Conservation (phyloP, 2,329 filamentous ascomycete species). For the Aspergillus nomiae region DNA sequence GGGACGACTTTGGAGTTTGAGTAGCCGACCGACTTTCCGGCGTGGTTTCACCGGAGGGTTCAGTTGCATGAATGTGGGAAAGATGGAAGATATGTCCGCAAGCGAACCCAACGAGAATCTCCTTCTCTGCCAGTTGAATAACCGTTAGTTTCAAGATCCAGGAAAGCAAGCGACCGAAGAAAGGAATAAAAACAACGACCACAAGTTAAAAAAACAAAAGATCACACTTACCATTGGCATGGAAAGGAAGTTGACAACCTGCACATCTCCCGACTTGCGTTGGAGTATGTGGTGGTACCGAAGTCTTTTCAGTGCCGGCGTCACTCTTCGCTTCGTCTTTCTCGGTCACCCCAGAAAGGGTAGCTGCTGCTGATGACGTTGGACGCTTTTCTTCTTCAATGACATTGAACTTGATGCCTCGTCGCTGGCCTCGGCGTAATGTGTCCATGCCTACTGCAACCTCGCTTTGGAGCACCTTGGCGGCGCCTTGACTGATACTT, state of each 20-base stretch:
- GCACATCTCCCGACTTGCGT: slow-evolving; percentile 37
- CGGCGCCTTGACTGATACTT: slow-evolving; percentile 87
- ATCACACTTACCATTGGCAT: slow-evolving; percentile 37
- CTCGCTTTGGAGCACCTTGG: slow-evolving; percentile 82
- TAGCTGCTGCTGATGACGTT: slow-evolving; percentile 1
- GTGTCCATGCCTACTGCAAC: slow-evolving; percentile 81
- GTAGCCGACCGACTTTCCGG: slow-evolving; percentile 23
- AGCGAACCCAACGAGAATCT: slow-evolving; percentile 65
- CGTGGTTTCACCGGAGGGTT: slow-evolving; percentile 20
- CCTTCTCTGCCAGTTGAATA: slow-evolving; percentile 44
- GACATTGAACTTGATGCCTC: slow-evolving; percentile 87
- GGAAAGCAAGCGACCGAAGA: background rate
- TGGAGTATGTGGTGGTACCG: slow-evolving; percentile 9
- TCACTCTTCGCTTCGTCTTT: slow-evolving; percentile 16
- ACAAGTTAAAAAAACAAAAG: background rate
- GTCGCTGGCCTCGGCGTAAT: slow-evolving; percentile 75
- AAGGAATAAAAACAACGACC: background rate
- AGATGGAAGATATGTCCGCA: slow-evolving; percentile 71
- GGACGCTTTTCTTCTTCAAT: slow-evolving; percentile 31
- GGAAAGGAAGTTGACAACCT: slow-evolving; percentile 41
- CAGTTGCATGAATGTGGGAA: slow-evolving; percentile 57
- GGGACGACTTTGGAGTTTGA: slow-evolving; percentile 25
- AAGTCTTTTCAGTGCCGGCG: slow-evolving; percentile 18
- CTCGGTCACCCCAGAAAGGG: background rate
- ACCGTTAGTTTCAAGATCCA: background rate